Conservation (phyloP, 768 basidiomycete genomes). For the Tulasnella calospora region DNA sequence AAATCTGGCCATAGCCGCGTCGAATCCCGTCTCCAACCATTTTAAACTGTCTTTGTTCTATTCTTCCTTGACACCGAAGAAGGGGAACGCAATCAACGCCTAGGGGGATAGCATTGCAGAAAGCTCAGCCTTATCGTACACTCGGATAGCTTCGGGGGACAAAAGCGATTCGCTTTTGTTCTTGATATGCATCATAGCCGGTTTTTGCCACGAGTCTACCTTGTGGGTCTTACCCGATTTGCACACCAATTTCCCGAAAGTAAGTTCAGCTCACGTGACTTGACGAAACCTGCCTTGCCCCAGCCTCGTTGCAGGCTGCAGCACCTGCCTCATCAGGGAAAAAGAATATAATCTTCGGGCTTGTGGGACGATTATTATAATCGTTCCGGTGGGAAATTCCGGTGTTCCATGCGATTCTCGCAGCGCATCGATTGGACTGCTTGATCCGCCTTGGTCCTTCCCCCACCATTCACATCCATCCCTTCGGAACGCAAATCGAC, state of each 20-base stretch:
- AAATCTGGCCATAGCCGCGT: background rate
- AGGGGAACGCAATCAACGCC: background rate
- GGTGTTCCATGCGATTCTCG: background rate
- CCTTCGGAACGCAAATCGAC: slow-evolving; percentile 5
- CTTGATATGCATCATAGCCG: background rate
- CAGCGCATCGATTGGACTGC: slow-evolving; percentile 15
- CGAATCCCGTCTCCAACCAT: background rate
- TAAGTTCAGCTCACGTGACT: slow-evolving; percentile 14
- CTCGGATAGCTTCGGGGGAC: slow-evolving; percentile 1
- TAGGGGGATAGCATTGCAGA: slow-evolving; percentile 1
- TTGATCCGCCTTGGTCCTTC: background rate
- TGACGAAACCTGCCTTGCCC: background rate
- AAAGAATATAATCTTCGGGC: background rate
- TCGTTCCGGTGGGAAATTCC: background rate
- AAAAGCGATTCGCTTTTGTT: slow-evolving; percentile 7
- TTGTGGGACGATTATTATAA: background rate
- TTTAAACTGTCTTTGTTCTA: background rate
- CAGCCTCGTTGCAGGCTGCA: slow-evolving; percentile 7
- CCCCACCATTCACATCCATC: background rate
- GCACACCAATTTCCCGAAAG: background rate
- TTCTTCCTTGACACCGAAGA: background rate
- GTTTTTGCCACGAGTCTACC: background rate
- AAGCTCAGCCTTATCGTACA: background rate
- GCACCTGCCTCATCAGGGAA: background rate
- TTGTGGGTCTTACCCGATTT: background rate